Conservation (phyloP, 306 rosid genomes). For the Begonia peltatifolia region DNA sequence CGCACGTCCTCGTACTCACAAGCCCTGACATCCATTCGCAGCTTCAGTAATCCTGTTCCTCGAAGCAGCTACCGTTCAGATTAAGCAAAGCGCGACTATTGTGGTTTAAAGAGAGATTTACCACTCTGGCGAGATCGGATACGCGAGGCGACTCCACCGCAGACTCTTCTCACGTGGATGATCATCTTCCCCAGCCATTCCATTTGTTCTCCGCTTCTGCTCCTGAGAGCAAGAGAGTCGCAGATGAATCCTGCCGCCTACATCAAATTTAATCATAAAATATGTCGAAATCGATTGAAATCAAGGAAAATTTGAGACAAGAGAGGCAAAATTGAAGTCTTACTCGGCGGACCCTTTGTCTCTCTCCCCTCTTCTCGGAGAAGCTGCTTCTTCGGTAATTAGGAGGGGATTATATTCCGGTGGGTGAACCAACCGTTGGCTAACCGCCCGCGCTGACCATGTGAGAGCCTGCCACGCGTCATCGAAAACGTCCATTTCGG, state of each 20-base stretch:
- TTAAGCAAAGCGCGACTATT: background rate
- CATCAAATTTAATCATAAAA: no score
- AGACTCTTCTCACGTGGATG: conserved; percentile 22
- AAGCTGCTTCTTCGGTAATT: no score
- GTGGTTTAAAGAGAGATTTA: conserved; percentile 1
- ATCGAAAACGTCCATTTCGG: no score
- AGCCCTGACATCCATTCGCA: conserved; percentile 44
- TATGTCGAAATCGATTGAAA: no score
- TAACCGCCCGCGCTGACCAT: no score
- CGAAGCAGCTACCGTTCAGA: background rate
- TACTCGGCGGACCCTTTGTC: no score
- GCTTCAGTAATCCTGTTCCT: conserved; percentile 39
- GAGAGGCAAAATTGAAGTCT: no score
- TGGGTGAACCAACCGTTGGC: no score
- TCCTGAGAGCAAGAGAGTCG: background rate
- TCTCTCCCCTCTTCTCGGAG: no score
- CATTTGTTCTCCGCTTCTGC: conserved; percentile 10
- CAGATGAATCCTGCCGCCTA: background rate
- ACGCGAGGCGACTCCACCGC: conserved; percentile 27
- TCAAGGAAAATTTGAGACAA: no score
- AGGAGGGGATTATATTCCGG: no score
- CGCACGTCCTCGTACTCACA: conserved; percentile 71
- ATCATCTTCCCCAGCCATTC: conserved; percentile 38
- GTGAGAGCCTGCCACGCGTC: no score
- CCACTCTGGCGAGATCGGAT: conserved; percentile 40